Evolutionary conservation across 352 stramenopile species (phyloP), one percentile per base, ranked within the genome.

Genomic region (Pythium scleroteichum): DNA sequence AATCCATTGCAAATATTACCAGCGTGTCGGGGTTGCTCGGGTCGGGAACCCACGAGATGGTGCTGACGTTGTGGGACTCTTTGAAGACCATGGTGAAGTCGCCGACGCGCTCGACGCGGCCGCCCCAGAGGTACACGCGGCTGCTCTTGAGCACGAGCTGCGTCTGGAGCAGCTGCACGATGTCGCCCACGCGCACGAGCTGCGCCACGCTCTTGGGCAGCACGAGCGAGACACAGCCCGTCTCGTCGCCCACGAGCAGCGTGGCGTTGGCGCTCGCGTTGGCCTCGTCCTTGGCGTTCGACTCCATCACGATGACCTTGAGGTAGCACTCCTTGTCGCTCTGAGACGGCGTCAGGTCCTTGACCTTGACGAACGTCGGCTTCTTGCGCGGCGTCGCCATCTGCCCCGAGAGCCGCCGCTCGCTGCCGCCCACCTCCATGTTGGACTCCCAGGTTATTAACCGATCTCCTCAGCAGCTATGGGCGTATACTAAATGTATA

Each of bases 41-140:
- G 63, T 95, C 87, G 45, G 92, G 91, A 35, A 90, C 78, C 78
- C 86, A 95, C 27, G 83, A 78, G 62, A 93, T 66, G 51, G 75
- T 92, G 75, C 84, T 95, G 45, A 95, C 75, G 52, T 95, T 94
- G 58, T 72, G 47, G 27, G 69, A 72, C 69, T 95, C 87, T 59
- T 95, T 95, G 57, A 95, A 95, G 9, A 94, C 74, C 78, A 93
- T 64, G 13, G 86, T 73, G 67, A 94, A 95, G 45, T 95, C 87
- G 53, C 87, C 87, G 27, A 92, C 78, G 49, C 87, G 84, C 67
- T 95, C 87, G 53, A 94, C 75, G 38, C 87, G 87, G 40, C 87
- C 85, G 40, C 82, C 81, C 78, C 77, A 94, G 49, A 92, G 70
- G 62, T 88, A 95, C 32, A 93, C 71, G 42, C 77, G 87, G 42